Percentiles rank a stretch among this genome's conserved stretches.
These are phyloP conservation scores for Pseudogymnoascus sp. DNA, from an alignment of 2,329 filamentous ascomycete genomes.

Conservation along the genomic window DNA sequence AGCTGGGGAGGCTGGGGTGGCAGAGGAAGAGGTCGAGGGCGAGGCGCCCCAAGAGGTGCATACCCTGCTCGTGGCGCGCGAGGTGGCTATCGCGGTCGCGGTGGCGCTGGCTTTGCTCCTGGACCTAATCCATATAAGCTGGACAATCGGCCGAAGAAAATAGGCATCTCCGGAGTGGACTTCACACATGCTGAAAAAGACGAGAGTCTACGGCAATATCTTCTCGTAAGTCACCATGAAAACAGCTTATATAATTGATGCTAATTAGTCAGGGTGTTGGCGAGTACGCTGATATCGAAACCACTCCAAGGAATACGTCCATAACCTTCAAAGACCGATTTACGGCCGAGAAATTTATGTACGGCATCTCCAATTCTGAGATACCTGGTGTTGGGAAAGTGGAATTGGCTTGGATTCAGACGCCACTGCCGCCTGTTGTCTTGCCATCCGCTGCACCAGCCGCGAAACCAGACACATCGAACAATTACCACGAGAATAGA, in stretches of 20 bases:
- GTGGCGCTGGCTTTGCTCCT: conserved; percentile 27
- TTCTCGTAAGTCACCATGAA: conserved; percentile 46
- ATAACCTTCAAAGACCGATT: conserved; percentile 60
- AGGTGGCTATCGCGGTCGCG: conserved; percentile 37
- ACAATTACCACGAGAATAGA: conserved; percentile 13
- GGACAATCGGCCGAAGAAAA: conserved; percentile 65
- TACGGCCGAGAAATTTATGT: conserved; percentile 63
- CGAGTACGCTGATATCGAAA: conserved; percentile 51
- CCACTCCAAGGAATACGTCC: conserved; percentile 38
- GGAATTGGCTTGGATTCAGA: conserved; percentile 54
- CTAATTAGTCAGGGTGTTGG: conserved; percentile 45
- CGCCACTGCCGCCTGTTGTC: conserved; percentile 21
- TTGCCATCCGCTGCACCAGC: conserved; percentile 10
- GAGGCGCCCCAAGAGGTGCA: conserved; percentile 27
- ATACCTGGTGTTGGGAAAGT: conserved; percentile 58
- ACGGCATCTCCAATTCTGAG: conserved; percentile 44
- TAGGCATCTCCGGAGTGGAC: conserved; percentile 56
- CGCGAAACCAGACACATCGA: conserved; percentile 9
- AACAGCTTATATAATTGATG: conserved; percentile 11
- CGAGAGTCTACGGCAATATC: conserved; percentile 61
- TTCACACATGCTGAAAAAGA: conserved; percentile 55
- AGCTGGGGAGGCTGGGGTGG: conserved; percentile 34
- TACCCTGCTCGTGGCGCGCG: conserved; percentile 30
- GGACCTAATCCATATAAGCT: conserved; percentile 49
- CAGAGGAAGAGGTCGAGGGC: conserved; percentile 32